Conservation (phyloP, 192 early-diverging fungal genomes). For the Umbelopsis vinacea region DNA sequence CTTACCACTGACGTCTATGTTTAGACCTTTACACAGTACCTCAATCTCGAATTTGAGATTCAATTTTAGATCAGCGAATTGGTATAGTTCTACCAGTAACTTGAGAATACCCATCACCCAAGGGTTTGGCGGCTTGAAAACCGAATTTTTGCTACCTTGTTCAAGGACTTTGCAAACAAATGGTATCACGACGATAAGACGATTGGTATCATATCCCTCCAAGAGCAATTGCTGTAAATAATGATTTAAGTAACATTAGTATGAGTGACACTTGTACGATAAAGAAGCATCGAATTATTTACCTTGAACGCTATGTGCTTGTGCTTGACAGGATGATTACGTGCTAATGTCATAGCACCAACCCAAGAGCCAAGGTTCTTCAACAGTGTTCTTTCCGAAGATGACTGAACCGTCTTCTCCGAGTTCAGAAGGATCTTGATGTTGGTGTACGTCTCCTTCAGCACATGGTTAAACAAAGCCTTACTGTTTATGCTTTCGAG, state of each 20-base stretch:
- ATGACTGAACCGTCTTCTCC: slow-evolving; percentile 89
- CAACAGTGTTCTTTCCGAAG: slow-evolving; percentile 84
- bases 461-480: slow-evolving; percentile 72
- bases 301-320: slow-evolving; percentile 94
- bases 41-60: slow-evolving; percentile 99
- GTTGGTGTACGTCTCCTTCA: slow-evolving; percentile 89
- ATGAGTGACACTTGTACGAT: neutral
- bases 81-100: slow-evolving; percentile 91
- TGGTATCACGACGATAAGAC: slow-evolving; percentile 95
- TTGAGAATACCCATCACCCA: slow-evolving; percentile 97
- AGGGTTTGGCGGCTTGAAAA: slow-evolving; percentile 96
- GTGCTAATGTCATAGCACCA: slow-evolving; percentile 95
- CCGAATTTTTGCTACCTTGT: slow-evolving; percentile 79
- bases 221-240: slow-evolving; percentile 77
- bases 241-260: neutral
- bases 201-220: slow-evolving; percentile 85
- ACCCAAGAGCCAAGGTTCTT: slow-evolving; percentile 99
- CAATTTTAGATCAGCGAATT: slow-evolving; percentile 90
- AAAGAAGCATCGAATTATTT: slow-evolving; percentile 22
- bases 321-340: slow-evolving; percentile 93
- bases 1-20: slow-evolving; percentile 75
- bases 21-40: slow-evolving; percentile 91
- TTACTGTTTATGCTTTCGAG: slow-evolving; percentile 75
- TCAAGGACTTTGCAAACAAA: slow-evolving; percentile 98
- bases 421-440: slow-evolving; percentile 91